Percentiles rank a stretch among this genome's conserved stretches.
Evolutionary conservation across 2,329 filamentous ascomycete species (phyloP).

Genomic region (Clarireedia paspali): DNA sequence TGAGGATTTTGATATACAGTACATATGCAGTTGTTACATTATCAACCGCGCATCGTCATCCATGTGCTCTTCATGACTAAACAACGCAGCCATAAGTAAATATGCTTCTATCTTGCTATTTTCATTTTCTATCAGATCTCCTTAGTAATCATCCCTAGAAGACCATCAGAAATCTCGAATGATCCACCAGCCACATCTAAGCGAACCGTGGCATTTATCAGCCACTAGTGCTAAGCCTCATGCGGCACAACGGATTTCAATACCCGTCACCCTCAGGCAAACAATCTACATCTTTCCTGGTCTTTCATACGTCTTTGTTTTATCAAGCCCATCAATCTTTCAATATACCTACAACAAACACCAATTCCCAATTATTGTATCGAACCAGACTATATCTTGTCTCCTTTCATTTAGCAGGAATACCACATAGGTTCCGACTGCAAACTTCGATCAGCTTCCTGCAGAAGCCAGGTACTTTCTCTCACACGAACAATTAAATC

Average conservation of each 20-base stretch:
- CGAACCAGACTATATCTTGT: no score
- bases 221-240: background rate
- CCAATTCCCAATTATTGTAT: background rate
- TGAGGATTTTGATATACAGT: no score
- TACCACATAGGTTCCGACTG: background rate
- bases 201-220: background rate
- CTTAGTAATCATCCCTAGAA: no score
- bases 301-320: conserved; percentile 8
- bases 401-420: no score
- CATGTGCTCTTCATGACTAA: no score
- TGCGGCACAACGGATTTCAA: background rate
- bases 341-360: background rate
- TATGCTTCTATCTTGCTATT: no score
- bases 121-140: no score
- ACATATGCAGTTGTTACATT: no score
- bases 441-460: background rate
- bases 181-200: no score
- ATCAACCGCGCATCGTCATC: no score
- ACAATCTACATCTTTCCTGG: background rate
- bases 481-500: conserved; percentile 10
- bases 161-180: no score
- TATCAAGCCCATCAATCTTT: background rate
- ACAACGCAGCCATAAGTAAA: no score
- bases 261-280: conserved; percentile 7
- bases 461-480: background rate